Percentiles rank a stretch among this genome's conserved stretches.
Conservation (phyloP, 2,329 filamentous ascomycete species). For the Tolypocladium amazonense region DNA sequence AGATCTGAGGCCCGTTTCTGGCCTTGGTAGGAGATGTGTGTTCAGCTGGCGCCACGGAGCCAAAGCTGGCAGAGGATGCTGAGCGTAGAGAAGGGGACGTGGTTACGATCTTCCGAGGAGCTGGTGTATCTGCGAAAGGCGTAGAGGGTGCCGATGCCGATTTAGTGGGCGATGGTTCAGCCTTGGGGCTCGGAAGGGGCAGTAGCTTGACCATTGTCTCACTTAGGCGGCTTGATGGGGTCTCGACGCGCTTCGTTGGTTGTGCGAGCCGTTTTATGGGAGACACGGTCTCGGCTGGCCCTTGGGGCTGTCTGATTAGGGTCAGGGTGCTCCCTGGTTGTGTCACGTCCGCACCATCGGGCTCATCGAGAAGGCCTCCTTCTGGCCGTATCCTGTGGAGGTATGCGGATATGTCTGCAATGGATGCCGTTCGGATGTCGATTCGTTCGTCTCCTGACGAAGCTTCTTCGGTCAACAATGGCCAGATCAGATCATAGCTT, state of each 20-base stretch:
- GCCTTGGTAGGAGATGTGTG: neutral
- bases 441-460: conserved; percentile 10
- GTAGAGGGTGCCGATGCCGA: conserved; percentile 15
- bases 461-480: conserved; percentile 13
- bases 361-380: conserved; percentile 13
- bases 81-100: neutral
- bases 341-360: conserved; percentile 15
- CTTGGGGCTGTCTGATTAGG: conserved; percentile 9
- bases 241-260: conserved; percentile 16
- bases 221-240: conserved; percentile 13
- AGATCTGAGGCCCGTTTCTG: neutral
- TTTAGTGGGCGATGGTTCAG: conserved; percentile 19
- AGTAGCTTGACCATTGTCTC: conserved; percentile 17
- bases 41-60: too few species aligned
- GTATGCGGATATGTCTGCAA: conserved; percentile 11
- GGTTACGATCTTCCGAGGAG: neutral
- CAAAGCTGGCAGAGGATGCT: neutral
- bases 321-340: conserved; percentile 16
- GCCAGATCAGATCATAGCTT: conserved; percentile 14
- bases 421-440: conserved; percentile 14
- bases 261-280: conserved; percentile 18
- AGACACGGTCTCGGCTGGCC: conserved; percentile 15
- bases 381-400: conserved; percentile 10
- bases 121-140: conserved; percentile 8
- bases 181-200: conserved; percentile 13